phyloP scores from a whole-genome alignment of 2,329 filamentous ascomycete genomes.

The Sporothrix mexicana region DNA sequence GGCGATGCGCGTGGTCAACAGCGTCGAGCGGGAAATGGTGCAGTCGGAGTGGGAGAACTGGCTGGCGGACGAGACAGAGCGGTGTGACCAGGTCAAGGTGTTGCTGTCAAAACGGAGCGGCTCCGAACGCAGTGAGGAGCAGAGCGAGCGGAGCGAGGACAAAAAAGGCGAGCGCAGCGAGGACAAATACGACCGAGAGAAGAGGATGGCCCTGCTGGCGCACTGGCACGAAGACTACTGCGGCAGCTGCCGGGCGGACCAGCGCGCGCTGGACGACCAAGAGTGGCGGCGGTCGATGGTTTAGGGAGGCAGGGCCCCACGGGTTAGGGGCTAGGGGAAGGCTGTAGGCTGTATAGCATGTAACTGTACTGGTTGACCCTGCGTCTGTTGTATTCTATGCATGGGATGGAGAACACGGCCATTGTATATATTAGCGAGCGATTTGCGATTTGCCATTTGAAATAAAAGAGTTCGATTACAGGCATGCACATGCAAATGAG shows the following conservation, averaged over 20 bases:
- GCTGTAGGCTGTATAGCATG: neutral
- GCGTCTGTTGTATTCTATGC: neutral
- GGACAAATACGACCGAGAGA: conserved; percentile 36
- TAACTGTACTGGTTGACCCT: neutral
- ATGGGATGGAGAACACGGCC: neutral
- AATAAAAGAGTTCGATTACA: neutral
- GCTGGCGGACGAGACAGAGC: conserved; percentile 77
- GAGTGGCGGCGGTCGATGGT: conserved; percentile 34
- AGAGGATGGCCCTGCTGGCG: conserved; percentile 49
- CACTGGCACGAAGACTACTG: conserved; percentile 62
- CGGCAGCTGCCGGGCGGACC: conserved; percentile 60
- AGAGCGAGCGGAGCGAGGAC: conserved; percentile 25
- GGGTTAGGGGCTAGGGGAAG: no score
- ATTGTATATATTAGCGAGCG: conserved; percentile 11
- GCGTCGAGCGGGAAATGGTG: conserved; percentile 83
- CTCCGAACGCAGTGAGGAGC: no score
- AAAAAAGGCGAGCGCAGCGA: conserved; percentile 34
- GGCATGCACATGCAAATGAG: no score
- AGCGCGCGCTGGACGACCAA: conserved; percentile 39
- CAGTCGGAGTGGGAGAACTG: conserved; percentile 92
- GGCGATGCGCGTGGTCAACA: conserved; percentile 87
- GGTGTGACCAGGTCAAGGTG: conserved; percentile 69
- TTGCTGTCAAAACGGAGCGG: conserved; percentile 47
- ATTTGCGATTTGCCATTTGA: neutral
- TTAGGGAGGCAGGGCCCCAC: neutral